A percentile compares a stretch with the other conserved stretches of the same genome.
phyloP scores from a whole-genome alignment of 768 basidiomycete genomes.

The Lactifluus pinguis region DNA sequence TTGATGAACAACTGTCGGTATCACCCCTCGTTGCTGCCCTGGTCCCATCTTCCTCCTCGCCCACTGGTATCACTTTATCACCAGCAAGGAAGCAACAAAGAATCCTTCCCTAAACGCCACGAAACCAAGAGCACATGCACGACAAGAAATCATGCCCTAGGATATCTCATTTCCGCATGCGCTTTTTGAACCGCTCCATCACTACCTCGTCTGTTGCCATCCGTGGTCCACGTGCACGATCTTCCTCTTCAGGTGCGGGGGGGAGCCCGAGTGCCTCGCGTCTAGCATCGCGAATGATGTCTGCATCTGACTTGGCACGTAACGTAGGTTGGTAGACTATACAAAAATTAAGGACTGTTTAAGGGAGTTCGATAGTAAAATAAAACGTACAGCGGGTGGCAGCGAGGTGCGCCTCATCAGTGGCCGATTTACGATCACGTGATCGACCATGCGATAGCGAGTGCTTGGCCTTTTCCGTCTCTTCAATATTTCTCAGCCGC shows the following conservation, averaged over 20 bases:
- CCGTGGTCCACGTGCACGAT: slow-evolving; percentile 42
- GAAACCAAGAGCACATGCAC: background rate
- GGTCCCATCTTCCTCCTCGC: no score
- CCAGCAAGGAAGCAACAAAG: no score
- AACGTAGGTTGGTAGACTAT: slow-evolving; percentile 80
- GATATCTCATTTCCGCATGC: slow-evolving; percentile 62
- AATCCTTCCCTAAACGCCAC: background rate
- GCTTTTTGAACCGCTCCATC: slow-evolving; percentile 96
- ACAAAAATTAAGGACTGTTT: background rate
- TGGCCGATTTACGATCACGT: slow-evolving; percentile 39
- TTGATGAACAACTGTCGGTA: no score
- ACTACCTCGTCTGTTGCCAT: slow-evolving; percentile 90
- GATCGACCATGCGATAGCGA: slow-evolving; percentile 67
- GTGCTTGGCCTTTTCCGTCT: slow-evolving; percentile 94
- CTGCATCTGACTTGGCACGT: slow-evolving; percentile 77
- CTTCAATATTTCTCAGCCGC: slow-evolving; percentile 91
- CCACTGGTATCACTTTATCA: no score
- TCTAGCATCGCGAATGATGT: slow-evolving; percentile 82
- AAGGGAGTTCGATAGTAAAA: background rate
- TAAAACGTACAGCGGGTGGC: slow-evolving; percentile 71
- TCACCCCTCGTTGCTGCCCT: no score
- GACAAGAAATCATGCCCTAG: background rate
- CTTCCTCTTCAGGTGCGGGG: slow-evolving; percentile 37
- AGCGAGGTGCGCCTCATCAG: slow-evolving; percentile 77
- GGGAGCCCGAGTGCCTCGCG: slow-evolving; percentile 77